Evolutionary conservation across 371 early-diverging fungal species (phyloP).

Genomic region (Haplosporangium sp.): DNA sequence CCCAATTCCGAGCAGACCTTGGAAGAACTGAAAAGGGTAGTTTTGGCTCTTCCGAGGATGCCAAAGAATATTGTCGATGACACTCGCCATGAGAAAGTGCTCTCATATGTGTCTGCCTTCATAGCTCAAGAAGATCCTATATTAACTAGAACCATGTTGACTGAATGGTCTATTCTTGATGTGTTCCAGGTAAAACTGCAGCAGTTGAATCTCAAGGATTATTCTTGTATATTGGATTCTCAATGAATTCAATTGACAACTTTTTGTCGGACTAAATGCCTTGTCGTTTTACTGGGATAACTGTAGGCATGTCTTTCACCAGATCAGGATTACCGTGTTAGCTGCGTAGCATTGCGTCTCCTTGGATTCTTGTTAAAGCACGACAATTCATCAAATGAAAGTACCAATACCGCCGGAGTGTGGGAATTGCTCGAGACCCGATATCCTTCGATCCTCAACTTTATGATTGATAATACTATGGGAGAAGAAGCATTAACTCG

Average conservation of each 20-base stretch:
- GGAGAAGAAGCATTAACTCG: constrained; percentile 54
- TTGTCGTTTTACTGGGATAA: not conserved
- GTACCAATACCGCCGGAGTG: not conserved
- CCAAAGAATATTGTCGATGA: constrained; percentile 69
- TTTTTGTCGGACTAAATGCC: not conserved
- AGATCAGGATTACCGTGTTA: constrained; percentile 55
- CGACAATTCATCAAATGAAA: constrained; percentile 17
- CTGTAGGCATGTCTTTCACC: constrained; percentile 29
- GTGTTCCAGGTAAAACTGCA: constrained; percentile 30
- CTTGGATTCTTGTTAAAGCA: constrained; percentile 50
- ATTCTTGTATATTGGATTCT: too few species aligned
- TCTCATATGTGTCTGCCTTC: constrained; percentile 63
- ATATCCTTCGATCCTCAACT: constrained; percentile 38
- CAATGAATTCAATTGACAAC: too few species aligned
- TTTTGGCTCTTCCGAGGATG: constrained; percentile 63
- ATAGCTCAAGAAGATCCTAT: constrained; percentile 50
- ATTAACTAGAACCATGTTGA: constrained; percentile 36
- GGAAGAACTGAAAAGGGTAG: constrained; percentile 57
- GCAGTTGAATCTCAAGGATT: too few species aligned
- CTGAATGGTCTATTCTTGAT: constrained; percentile 52
- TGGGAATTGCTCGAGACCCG: constrained; percentile 32
- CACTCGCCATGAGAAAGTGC: constrained; percentile 69
- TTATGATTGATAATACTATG: constrained; percentile 40
- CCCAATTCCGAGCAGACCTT: constrained; percentile 37
- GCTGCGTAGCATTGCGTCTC: constrained; percentile 54